These are phyloP conservation scores for Candida cerambycidarum DNA, from an alignment of 805 yeast genomes.

Conservation along the genomic window DNA sequence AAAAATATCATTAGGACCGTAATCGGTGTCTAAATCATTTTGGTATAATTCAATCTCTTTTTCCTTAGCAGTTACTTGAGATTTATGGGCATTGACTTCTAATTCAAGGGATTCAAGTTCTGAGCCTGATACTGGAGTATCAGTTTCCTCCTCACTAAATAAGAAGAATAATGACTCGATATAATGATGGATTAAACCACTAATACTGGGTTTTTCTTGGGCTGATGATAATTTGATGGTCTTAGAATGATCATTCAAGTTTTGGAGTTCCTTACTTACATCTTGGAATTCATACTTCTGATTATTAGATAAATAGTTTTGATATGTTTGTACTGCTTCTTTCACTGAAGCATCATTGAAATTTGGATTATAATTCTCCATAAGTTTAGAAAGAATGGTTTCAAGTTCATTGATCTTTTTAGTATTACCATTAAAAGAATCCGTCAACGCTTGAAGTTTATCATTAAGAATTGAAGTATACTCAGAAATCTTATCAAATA, in stretches of 20 bases:
- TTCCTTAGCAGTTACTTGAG: constrained; percentile 1
- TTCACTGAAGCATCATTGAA: constrained; percentile 88
- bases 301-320: constrained; percentile 46
- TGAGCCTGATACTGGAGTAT: not conserved
- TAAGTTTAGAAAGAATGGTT: constrained; percentile 47
- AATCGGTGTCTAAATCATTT: constrained; percentile 28
- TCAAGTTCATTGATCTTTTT: constrained; percentile 38
- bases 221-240: constrained; percentile 6
- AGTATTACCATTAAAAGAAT: not conserved
- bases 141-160: constrained; percentile 8
- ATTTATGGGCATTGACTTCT: not conserved
- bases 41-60: constrained; percentile 15
- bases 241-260: constrained; percentile 11
- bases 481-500: constrained; percentile 18
- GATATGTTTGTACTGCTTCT: constrained; percentile 57
- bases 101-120: constrained; percentile 3
- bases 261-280: constrained; percentile 3
- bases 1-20: constrained; percentile 66
- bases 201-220: constrained; percentile 19
- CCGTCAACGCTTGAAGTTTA: not conserved
- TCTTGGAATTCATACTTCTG: constrained; percentile 9
- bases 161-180: constrained; percentile 12
- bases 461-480: constrained; percentile 2
- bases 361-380: constrained; percentile 69
- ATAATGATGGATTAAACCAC: constrained; percentile 27